These are phyloP conservation scores for Trichoderma gracile DNA, from an alignment of 2,329 filamentous ascomycete species.

Conservation along the genomic window DNA sequence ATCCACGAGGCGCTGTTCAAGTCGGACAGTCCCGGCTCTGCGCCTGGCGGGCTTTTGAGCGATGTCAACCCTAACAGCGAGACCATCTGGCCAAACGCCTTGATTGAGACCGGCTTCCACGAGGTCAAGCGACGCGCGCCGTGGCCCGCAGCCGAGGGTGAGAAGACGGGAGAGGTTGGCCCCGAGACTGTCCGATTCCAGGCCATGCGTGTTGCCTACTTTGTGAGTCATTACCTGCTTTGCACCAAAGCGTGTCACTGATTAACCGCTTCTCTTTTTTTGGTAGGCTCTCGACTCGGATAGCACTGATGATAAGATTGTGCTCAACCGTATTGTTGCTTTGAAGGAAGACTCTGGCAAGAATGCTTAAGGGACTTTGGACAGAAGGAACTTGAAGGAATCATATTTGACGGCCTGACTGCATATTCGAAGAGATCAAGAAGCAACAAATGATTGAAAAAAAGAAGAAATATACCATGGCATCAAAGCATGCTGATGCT, in stretches of 20 bases:
- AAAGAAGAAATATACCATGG: too few relatives aligned
- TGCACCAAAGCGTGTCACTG: neutral
- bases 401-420: too few relatives aligned
- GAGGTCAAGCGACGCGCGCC: conserved; percentile 71
- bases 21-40: conserved; percentile 72
- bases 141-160: conserved; percentile 73
- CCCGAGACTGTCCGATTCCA: conserved; percentile 81
- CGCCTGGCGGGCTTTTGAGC: conserved; percentile 74
- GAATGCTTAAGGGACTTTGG: neutral
- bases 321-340: conserved; percentile 84
- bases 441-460: too few relatives aligned
- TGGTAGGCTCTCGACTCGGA: conserved; percentile 68
- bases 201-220: conserved; percentile 80
- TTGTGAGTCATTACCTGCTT: conserved; percentile 46
- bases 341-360: conserved; percentile 69
- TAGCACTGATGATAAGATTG: conserved; percentile 68
- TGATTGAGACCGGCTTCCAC: conserved; percentile 77
- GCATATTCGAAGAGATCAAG: too few relatives aligned
- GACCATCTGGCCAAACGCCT: conserved; percentile 67
- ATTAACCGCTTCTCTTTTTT: neutral
- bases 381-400: too few relatives aligned
- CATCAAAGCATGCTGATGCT: too few relatives aligned
- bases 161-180: conserved; percentile 51
- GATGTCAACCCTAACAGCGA: conserved; percentile 82
- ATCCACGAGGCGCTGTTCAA: conserved; percentile 80